Conservation (phyloP, 148 eudicot genomes). For the Cornus suecica region DNA sequence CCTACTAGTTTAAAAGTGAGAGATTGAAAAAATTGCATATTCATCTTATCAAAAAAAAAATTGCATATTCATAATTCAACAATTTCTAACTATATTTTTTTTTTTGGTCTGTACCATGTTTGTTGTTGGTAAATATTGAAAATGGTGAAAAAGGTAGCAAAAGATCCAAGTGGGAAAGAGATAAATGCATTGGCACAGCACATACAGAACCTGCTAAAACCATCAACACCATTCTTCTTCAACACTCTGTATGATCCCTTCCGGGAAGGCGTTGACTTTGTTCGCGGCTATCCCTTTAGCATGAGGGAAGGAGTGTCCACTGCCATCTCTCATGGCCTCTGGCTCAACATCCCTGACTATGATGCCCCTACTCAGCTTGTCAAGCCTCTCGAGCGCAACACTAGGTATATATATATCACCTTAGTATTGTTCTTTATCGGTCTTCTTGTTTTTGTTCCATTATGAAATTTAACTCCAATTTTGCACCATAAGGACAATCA, state of each 20-base stretch:
- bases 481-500: no score
- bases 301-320: conserved; percentile 41
- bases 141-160: conserved; percentile 21
- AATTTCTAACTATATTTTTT: no score
- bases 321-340: conserved; percentile 40
- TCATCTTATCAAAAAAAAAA: no score
- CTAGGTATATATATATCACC: conserved; percentile 14
- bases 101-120: background rate
- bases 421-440: no score
- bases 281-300: conserved; percentile 44
- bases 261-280: conserved; percentile 41
- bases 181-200: conserved; percentile 37
- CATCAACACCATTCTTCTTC: conserved; percentile 40
- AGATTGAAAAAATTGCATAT: background rate
- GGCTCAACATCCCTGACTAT: conserved; percentile 50
- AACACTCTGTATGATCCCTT: conserved; percentile 36
- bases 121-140: background rate
- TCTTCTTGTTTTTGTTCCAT: no score
- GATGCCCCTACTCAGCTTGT: conserved; percentile 48
- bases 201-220: conserved; percentile 31
- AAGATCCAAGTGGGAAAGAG: conserved; percentile 35
- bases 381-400: conserved; percentile 39
- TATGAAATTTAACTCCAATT: no score
- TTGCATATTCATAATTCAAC: background rate
- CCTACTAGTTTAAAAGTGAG: no score